Conservation (phyloP, 2,329 filamentous ascomycete species). For the Furcasterigmium furcatum region DNA sequence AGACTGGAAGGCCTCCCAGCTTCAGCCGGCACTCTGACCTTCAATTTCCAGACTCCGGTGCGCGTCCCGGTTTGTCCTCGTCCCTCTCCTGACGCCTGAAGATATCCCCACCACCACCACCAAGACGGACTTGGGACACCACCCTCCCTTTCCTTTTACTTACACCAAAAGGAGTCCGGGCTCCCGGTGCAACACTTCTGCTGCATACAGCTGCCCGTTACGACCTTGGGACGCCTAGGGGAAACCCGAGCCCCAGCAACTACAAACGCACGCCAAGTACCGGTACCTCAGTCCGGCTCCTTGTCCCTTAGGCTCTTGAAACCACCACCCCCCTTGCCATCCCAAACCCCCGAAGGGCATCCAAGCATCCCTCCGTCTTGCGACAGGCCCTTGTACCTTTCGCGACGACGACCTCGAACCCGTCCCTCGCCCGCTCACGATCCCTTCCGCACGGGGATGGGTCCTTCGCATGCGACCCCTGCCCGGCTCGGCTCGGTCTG, state of each 20-base stretch:
- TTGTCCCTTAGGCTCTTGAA: conserved; percentile 1
- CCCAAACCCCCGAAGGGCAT: background rate
- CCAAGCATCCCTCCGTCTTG: background rate
- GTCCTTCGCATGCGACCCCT: background rate
- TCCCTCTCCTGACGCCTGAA: background rate
- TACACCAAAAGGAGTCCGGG: no score
- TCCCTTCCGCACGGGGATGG: no score
- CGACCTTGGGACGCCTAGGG: background rate
- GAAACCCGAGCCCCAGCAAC: background rate
- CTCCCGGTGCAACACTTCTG: no score
- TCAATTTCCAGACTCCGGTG: background rate
- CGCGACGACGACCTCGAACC: background rate
- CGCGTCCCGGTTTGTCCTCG: background rate
- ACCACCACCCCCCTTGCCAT: background rate
- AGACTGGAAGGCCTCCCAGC: background rate
- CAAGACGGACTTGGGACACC: no score
- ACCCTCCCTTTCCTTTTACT: background rate
- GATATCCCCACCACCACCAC: background rate
- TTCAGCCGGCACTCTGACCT: background rate
- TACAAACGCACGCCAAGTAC: background rate
- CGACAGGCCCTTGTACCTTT: background rate
- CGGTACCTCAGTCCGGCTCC: background rate
- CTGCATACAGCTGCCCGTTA: background rate
- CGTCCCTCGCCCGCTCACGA: background rate
- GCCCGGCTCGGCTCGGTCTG: background rate